These are phyloP conservation scores for Neofusicoccum parvum DNA, from an alignment of 2,329 filamentous ascomycete genomes.

Conservation along the genomic window DNA sequence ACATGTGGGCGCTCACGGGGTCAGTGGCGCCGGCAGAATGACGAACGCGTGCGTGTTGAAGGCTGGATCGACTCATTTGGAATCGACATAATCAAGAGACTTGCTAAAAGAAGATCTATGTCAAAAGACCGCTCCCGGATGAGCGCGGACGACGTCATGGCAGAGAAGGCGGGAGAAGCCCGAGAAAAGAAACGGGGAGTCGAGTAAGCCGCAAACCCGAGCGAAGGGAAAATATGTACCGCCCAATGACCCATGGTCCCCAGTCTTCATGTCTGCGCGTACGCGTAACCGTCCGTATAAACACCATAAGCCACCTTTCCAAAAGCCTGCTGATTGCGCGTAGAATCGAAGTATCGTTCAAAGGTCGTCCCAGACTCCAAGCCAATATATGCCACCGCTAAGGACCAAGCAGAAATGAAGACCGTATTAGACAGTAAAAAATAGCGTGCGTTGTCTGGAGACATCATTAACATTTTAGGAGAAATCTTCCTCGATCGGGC, in stretches of 20 bases:
- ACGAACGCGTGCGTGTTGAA: background rate
- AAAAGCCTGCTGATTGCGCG: background rate
- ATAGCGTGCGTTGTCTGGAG: background rate
- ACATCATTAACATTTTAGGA: constrained; percentile 9
- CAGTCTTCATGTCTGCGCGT: constrained; percentile 3
- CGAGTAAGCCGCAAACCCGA: constrained; percentile 1
- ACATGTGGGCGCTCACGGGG: background rate
- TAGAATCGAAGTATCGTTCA: constrained; percentile 14
- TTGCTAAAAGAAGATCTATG: background rate
- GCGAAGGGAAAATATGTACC: constrained; percentile 3
- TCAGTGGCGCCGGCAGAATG: background rate
- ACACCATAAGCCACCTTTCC: background rate
- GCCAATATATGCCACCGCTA: constrained; percentile 16
- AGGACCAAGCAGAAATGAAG: constrained; percentile 1
- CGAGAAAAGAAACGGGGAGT: background rate
- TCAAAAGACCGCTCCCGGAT: background rate
- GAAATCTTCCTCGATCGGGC: constrained; percentile 11
- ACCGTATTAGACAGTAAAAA: constrained; percentile 14
- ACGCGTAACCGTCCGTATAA: constrained; percentile 2
- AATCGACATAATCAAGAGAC: background rate
- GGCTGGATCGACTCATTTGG: background rate
- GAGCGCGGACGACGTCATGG: background rate
- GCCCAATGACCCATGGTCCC: background rate
- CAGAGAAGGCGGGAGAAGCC: background rate
- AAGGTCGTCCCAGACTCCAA: constrained; percentile 14